Percentiles rank a stretch among this genome's conserved stretches.
These are phyloP conservation scores for Noccaea bulbosa DNA, from an alignment of 345 rosid species.

Conservation along the genomic window DNA sequence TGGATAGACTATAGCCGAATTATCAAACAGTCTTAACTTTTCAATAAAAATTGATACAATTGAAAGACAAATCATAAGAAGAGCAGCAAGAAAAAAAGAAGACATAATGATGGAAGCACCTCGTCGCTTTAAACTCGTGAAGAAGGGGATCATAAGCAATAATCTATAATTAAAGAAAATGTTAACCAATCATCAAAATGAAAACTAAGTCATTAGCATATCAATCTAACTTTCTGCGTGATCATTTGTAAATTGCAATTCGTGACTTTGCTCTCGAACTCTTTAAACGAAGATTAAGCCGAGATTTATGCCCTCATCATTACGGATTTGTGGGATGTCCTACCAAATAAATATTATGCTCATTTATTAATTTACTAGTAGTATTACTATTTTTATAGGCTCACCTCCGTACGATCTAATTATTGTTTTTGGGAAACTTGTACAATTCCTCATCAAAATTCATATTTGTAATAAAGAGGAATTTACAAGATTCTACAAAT, in stretches of 20 bases:
- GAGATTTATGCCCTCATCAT: constrained; percentile 37
- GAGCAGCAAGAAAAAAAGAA: constrained; percentile 19
- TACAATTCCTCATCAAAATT: background rate
- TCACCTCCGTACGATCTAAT: constrained; percentile 23
- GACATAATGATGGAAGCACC: constrained; percentile 40
- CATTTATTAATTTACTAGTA: background rate
- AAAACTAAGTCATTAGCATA: constrained; percentile 38
- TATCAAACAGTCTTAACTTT: background rate
- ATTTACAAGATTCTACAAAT: no score
- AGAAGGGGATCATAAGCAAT: background rate
- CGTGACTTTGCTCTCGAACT: constrained; percentile 21
- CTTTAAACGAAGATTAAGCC: constrained; percentile 32
- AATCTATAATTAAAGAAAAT: background rate
- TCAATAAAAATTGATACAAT: background rate
- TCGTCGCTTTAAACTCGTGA: constrained; percentile 45
- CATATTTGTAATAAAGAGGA: background rate
- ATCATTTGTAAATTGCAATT: constrained; percentile 36
- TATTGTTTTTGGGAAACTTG: background rate
- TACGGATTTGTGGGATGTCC: constrained; percentile 26
- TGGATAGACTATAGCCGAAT: no score
- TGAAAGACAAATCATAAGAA: constrained; percentile 20
- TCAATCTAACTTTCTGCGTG: constrained; percentile 38
- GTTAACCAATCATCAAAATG: constrained; percentile 35
- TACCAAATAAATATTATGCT: constrained; percentile 8
- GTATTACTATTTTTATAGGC: background rate